phyloP scores from a whole-genome alignment of 1,139 yeast genomes.

The Lodderomyces jiufengensis region DNA sequence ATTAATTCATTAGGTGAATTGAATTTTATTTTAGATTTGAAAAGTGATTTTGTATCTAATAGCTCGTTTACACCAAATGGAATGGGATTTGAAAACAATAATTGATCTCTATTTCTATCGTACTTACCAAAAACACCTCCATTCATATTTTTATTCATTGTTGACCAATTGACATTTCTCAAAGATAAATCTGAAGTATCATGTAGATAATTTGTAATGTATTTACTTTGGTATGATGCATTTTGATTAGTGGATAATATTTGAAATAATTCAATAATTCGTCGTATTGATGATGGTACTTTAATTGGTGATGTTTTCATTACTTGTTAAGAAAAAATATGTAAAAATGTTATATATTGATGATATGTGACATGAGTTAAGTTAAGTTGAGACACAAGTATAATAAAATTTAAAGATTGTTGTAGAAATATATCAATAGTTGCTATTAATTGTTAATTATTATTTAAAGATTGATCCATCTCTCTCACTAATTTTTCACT shows the following conservation, averaged over 20 bases:
- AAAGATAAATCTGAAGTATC: conserved; percentile 1
- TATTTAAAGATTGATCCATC: too few relatives aligned
- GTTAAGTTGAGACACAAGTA: too few relatives aligned
- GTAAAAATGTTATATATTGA: too few relatives aligned
- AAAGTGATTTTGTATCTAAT: conserved; percentile 5
- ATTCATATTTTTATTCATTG: conserved; percentile 4
- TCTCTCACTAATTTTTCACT: too few relatives aligned
- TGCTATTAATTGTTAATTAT: too few relatives aligned
- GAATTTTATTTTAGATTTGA: conserved; percentile 1
- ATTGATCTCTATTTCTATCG: conserved; percentile 1
- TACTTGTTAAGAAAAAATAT: too few relatives aligned
- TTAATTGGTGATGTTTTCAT: not conserved
- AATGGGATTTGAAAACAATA: conserved; percentile 7
- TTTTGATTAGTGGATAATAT: conserved; percentile 1
- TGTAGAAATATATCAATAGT: too few relatives aligned
- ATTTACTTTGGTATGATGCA: not conserved
- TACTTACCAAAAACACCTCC: not conserved
- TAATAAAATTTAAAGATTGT: too few relatives aligned
- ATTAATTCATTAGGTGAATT: conserved; percentile 1
- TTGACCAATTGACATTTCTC: conserved; percentile 2
- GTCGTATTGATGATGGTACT: conserved; percentile 5
- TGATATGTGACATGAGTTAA: not conserved
- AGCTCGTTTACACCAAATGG: conserved; percentile 8
- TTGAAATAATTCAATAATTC: conserved; percentile 3
- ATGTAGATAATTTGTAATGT: not conserved